These are phyloP conservation scores for Drechslera avenae DNA, from an alignment of 2,329 filamentous ascomycete genomes.

Conservation along the genomic window DNA sequence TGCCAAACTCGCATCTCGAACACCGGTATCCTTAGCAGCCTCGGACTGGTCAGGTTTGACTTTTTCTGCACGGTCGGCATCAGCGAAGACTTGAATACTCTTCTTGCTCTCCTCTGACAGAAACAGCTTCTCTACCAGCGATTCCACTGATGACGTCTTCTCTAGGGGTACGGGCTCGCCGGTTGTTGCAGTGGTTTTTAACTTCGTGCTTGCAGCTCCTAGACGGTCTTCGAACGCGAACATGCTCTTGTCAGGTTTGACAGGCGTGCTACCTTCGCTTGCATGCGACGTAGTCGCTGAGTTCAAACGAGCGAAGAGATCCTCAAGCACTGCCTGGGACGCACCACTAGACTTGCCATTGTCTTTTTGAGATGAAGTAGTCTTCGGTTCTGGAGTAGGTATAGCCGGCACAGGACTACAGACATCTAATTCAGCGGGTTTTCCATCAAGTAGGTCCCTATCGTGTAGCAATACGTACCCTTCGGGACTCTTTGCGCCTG, in stretches of 20 bases:
- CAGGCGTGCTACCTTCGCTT: not conserved
- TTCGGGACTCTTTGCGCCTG: slow-evolving; percentile 14
- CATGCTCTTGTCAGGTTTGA: slow-evolving; percentile 2
- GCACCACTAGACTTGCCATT: not conserved
- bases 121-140: too few relatives aligned
- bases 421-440: slow-evolving; percentile 6
- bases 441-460: not conserved
- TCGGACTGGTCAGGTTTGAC: not conserved
- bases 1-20: not conserved
- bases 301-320: slow-evolving; percentile 28
- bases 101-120: too few relatives aligned
- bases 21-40: too few relatives aligned
- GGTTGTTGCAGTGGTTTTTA: not conserved
- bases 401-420: slow-evolving; percentile 1
- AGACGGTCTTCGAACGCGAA: slow-evolving; percentile 11
- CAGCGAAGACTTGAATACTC: too few relatives aligned
- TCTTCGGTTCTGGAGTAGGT: not conserved
- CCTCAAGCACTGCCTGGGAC: slow-evolving; percentile 17
- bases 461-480: slow-evolving; percentile 15
- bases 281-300: not conserved
- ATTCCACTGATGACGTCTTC: too few relatives aligned
- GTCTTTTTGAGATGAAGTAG: slow-evolving; percentile 4
- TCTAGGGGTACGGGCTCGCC: not conserved
- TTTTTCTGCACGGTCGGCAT: not conserved
- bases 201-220: not conserved